Evolutionary conservation across 352 stramenopile genomes (phyloP).

Genomic region (Pythium myriotylum): DNA sequence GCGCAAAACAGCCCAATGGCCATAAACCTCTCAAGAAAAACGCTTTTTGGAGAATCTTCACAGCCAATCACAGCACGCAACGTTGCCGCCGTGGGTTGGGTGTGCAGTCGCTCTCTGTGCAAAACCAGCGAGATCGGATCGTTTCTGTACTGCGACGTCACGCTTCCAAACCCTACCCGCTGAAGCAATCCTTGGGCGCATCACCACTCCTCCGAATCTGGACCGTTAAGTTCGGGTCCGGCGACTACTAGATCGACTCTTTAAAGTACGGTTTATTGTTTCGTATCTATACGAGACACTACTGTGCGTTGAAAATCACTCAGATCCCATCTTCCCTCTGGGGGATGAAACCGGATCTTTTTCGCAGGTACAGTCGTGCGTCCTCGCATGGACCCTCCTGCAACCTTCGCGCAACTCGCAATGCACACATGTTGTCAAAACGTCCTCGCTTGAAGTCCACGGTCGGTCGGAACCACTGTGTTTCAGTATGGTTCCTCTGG

Average conservation of each 20-base stretch:
- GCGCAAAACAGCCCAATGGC: slow-evolving; percentile 13
- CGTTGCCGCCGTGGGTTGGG: slow-evolving; percentile 23
- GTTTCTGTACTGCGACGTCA: slow-evolving; percentile 26
- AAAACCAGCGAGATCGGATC: slow-evolving; percentile 5
- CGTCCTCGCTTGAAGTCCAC: slow-evolving; percentile 12
- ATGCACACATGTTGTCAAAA: slow-evolving; percentile 18
- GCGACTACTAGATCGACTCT: background rate
- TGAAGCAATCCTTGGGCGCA: slow-evolving; percentile 7
- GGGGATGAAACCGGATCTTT: slow-evolving; percentile 29
- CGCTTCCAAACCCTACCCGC: slow-evolving; percentile 18
- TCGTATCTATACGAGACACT: slow-evolving; percentile 12
- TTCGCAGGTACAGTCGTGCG: slow-evolving; percentile 18
- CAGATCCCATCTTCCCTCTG: too few species aligned
- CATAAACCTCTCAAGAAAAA: slow-evolving; percentile 9
- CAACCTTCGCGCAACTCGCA: slow-evolving; percentile 27
- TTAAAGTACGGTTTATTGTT: slow-evolving; percentile 15
- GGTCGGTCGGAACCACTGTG: slow-evolving; percentile 19
- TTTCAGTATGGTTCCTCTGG: background rate
- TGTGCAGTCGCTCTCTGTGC: slow-evolving; percentile 1
- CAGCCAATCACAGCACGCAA: slow-evolving; percentile 26
- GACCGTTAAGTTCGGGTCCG: slow-evolving; percentile 1
- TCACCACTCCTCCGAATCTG: slow-evolving; percentile 10
- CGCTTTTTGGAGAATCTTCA: slow-evolving; percentile 8
- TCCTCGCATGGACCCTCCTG: slow-evolving; percentile 1
- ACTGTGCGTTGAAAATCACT: slow-evolving; percentile 5